A percentile compares a stretch with the other conserved stretches of the same genome.
Conservation (phyloP, 805 yeast species). For the Suhomyces sp. region DNA sequence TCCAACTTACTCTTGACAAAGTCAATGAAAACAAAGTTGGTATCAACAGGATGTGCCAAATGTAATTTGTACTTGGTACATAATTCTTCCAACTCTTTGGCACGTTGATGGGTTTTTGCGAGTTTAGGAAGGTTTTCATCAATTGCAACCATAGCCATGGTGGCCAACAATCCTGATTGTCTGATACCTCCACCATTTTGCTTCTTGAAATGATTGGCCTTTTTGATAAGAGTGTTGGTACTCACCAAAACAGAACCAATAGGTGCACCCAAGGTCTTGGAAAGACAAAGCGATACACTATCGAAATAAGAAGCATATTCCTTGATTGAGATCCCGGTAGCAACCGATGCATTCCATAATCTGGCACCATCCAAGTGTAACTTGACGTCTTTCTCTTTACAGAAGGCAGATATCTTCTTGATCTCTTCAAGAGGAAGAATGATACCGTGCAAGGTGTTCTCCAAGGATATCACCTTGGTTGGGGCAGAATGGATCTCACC, state of each 20-base stretch:
- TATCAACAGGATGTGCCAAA: constrained; percentile 38
- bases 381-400: constrained; percentile 31
- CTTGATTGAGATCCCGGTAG: constrained; percentile 38
- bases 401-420: constrained; percentile 33
- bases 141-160: constrained; percentile 42
- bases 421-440: constrained; percentile 41
- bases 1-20: constrained; percentile 29
- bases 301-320: constrained; percentile 42
- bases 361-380: constrained; percentile 46
- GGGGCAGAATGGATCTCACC: constrained; percentile 48
- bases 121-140: constrained; percentile 39
- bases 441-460: constrained; percentile 45
- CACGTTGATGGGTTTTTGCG: constrained; percentile 31
- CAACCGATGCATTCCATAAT: constrained; percentile 44
- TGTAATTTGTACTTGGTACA: constrained; percentile 29
- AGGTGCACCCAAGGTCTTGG: constrained; percentile 45
- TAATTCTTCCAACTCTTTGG: constrained; percentile 33
- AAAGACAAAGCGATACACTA: constrained; percentile 43
- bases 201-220: constrained; percentile 46
- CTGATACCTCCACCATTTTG: constrained; percentile 47
- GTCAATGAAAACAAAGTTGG: constrained; percentile 44
- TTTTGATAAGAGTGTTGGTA: constrained; percentile 27
- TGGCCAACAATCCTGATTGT: constrained; percentile 40
- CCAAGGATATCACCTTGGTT: constrained; percentile 43
- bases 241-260: constrained; percentile 43